Conservation (phyloP, 164 flowering plant genomes). For the Kalanchoe fedtschenkoi region DNA sequence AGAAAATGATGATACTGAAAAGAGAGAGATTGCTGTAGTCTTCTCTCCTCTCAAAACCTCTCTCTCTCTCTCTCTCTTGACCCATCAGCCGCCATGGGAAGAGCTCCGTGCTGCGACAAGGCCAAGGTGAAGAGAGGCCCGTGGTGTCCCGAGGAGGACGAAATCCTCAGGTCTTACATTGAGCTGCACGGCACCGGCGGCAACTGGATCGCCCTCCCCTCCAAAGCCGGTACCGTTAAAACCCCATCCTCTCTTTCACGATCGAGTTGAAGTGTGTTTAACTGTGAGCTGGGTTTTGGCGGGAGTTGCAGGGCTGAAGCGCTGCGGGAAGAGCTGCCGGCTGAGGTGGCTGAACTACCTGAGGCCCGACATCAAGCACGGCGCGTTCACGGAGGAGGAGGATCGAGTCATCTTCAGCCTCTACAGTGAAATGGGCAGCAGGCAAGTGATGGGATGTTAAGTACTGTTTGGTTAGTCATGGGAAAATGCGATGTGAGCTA, state of each 20-base stretch:
- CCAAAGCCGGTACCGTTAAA: constrained; percentile 25
- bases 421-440: constrained; percentile 29
- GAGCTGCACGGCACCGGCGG: constrained; percentile 26
- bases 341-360: constrained; percentile 31
- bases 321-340: constrained; percentile 32
- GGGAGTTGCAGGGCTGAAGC: constrained; percentile 14
- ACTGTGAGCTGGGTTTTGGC: not conserved
- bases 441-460: constrained; percentile 11
- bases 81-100: constrained; percentile 19
- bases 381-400: constrained; percentile 25
- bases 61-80: not conserved
- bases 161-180: constrained; percentile 21
- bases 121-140: constrained; percentile 37
- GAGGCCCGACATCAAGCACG: constrained; percentile 29
- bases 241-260: not conserved
- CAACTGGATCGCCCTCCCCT: constrained; percentile 33
- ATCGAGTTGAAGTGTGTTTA: not conserved
- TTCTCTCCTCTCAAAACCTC: too few relatives aligned
- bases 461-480: too few relatives aligned
- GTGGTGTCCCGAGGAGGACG: constrained; percentile 43
- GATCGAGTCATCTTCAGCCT: constrained; percentile 21
- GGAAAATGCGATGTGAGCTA: not conserved
- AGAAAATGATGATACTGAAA: too few relatives aligned
- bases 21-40: too few relatives aligned
- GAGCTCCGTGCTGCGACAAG: constrained; percentile 40